Conservation (phyloP, 1,284 basidiomycete genomes). For the Phaffia rhodozyma region DNA sequence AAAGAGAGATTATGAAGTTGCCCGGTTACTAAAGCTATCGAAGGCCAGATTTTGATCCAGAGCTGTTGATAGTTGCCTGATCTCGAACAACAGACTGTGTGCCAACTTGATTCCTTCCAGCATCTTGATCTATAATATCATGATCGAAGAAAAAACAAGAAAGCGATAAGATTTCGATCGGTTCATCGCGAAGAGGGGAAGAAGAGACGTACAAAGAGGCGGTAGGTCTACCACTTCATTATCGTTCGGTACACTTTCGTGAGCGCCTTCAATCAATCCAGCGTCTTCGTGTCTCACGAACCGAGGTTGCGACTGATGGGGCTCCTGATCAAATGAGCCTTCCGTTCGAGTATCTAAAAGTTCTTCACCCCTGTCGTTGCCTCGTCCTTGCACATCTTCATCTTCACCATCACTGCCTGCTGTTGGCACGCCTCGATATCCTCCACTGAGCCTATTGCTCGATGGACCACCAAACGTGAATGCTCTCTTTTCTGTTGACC, state of each 20-base stretch:
- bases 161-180: neutral
- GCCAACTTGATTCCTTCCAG: neutral
- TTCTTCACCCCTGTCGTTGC: too few relatives aligned
- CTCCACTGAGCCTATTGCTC: neutral
- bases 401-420: neutral
- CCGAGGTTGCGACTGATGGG: neutral
- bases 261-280: neutral
- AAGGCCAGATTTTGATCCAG: too few relatives aligned
- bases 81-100: too few relatives aligned
- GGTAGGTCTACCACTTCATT: slow-evolving; percentile 14
- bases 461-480: neutral
- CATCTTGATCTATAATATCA: slow-evolving; percentile 2
- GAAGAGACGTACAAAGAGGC: slow-evolving; percentile 1
- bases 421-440: neutral
- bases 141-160: neutral
- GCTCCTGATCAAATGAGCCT: neutral
- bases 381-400: neutral
- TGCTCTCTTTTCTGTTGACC: slow-evolving; percentile 2
- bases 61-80: too few relatives aligned
- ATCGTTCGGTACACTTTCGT: neutral
- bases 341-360: neutral
- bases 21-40: too few relatives aligned
- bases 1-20: too few relatives aligned
- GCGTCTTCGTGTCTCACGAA: slow-evolving; percentile 16
- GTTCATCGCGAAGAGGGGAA: neutral